Base-by-base conservation (phyloP, 148 eudicot genomes). In the Rhododendron williamsianum region DNA sequence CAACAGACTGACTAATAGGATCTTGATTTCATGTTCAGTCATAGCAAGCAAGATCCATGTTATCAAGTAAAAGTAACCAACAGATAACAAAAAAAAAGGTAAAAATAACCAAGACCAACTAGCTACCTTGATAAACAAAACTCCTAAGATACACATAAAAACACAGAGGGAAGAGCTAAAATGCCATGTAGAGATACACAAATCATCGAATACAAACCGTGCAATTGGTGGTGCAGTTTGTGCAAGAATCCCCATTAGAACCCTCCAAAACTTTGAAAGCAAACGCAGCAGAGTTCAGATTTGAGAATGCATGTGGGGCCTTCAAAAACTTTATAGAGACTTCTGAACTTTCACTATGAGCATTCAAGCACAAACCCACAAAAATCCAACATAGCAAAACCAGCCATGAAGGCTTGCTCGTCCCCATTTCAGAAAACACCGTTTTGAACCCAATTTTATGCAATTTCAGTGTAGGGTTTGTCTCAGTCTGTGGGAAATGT, bases 141-240 rank as follows among this genome's bases (percentile, higher is more conserved):
- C 54, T 81, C 83, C 21, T 74, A 74, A 77, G 16, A 76, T 41
- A 81, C 9, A 38, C 9, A 23, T 35, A 82, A 19, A n/a, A 84
- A 35, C 63, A 21, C 45, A 35, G 7, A 8, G 30, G 56, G 48
- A 27, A 78, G 35, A 43, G 33, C 13, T 65, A 9, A 63, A 41
- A 58, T 43, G 27, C 1, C 16, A 16, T 58, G 15, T 30, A 67
- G 36, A 58, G n/a, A 33, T 9, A 49, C 19, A 54, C 76, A 71
- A 71, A 71, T 71, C 76, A 71, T 12, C 77, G 54, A 18, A 54
- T 52, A 90, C 86, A 88, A 76, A 97, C 99, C 99, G 91, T 92
- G 91, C 99, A 97, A 87, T 78, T 90, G 90, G 90, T 87, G 86
- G 86, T 87, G 72, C 96, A 95, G 15, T 91, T 85, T 49, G 83